Percentiles rank a stretch among this genome's conserved stretches.
Evolutionary conservation across 306 rosid genomes (phyloP).

Genomic region (Malus asiatica): DNA sequence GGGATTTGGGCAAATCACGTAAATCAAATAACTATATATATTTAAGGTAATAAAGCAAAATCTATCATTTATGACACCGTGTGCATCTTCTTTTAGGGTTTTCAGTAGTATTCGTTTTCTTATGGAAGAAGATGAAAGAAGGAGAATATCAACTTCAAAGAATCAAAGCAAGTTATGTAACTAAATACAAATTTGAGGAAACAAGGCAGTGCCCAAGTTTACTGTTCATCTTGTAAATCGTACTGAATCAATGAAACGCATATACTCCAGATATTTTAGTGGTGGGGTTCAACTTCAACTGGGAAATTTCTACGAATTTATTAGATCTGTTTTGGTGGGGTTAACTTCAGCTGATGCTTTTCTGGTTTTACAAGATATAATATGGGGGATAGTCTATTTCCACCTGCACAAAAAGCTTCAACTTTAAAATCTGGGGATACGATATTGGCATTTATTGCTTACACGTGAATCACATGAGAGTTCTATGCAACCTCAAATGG

Average conservation of each 20-base stretch:
- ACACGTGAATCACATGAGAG: slow-evolving; percentile 24
- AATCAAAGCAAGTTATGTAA: no score
- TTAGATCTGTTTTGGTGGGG: neutral
- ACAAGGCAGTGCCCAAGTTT: neutral
- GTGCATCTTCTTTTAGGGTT: neutral
- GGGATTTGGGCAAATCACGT: no score
- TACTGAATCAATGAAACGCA: neutral
- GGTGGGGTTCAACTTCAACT: slow-evolving; percentile 8
- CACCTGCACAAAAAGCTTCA: neutral
- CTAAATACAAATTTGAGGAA: neutral
- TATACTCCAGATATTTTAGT: neutral
- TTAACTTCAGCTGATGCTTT: neutral
- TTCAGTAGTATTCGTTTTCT: neutral
- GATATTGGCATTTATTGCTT: slow-evolving; percentile 14
- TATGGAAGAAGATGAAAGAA: neutral
- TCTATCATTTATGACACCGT: no score
- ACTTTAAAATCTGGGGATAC: neutral
- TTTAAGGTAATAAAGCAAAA: no score
- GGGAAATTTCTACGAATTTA: slow-evolving; percentile 10
- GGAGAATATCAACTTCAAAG: no score
- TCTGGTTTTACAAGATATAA: neutral
- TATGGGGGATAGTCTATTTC: no score
- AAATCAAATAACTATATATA: no score
- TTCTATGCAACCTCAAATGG: neutral
- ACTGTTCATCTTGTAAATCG: neutral